Evolutionary conservation across 345 rosid species (phyloP).

Genomic region (Brassica rapa): DNA sequence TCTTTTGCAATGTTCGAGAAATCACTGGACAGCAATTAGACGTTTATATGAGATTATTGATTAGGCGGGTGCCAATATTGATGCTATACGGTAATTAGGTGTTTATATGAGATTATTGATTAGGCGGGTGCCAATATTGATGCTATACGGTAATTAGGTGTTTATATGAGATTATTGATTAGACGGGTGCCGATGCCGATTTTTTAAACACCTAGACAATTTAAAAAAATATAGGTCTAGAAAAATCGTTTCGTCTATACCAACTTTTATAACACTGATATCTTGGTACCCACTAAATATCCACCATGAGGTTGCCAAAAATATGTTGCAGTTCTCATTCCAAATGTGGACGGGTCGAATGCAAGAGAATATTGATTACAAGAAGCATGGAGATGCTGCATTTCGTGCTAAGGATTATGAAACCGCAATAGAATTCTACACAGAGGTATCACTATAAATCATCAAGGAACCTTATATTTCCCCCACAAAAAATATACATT

Average conservation of each 20-base stretch:
- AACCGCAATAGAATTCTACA: constrained; percentile 73
- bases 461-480: background rate
- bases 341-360: constrained; percentile 97
- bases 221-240: too few species aligned
- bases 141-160: too few species aligned
- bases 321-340: constrained; percentile 70
- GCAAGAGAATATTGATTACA: constrained; percentile 89
- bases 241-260: too few species aligned
- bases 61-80: too few species aligned
- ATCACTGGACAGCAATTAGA: background rate
- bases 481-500: background rate
- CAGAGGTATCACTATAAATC: constrained; percentile 52
- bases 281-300: constrained; percentile 6
- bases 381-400: constrained; percentile 90
- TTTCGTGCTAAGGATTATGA: constrained; percentile 85
- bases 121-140: too few species aligned
- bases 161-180: too few species aligned
- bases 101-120: too few species aligned
- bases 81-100: too few species aligned
- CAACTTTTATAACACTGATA: background rate
- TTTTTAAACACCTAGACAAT: too few species aligned
- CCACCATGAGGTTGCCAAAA: background rate
- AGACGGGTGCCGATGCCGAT: too few species aligned
- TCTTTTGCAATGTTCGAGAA: background rate
- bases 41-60: too few species aligned